Evolutionary conservation across 2,329 filamentous ascomycete genomes (phyloP).

Genomic region (Curvularia eragrostidis): DNA sequence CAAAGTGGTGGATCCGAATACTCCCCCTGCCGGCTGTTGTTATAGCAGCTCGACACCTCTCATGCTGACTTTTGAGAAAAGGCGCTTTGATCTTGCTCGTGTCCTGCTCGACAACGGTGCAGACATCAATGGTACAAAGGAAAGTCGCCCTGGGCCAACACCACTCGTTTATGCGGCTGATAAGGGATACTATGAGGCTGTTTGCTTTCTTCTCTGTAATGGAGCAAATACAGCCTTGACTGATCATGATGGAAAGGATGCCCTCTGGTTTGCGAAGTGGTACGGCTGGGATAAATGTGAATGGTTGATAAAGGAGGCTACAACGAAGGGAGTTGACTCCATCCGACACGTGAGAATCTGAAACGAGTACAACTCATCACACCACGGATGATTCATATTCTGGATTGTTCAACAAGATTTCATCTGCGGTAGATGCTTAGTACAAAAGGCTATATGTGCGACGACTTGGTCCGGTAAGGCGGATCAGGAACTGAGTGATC

Average conservation of each 20-base stretch:
- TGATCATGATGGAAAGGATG: neutral
- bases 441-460: too few species aligned
- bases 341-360: neutral
- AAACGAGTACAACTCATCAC: neutral
- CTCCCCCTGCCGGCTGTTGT: neutral
- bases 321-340: neutral
- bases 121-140: neutral
- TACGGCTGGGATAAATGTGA: neutral
- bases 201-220: neutral
- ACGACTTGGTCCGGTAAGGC: too few species aligned
- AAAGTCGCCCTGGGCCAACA: neutral
- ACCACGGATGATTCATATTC: too few species aligned
- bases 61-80: neutral
- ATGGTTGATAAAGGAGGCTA: neutral
- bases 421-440: too few species aligned
- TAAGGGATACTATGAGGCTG: neutral
- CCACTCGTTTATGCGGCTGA: neutral
- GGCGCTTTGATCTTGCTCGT: slow-evolving; percentile 5
- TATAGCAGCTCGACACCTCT: neutral
- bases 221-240: too few species aligned
- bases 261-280: neutral
- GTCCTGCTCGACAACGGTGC: slow-evolving; percentile 4
- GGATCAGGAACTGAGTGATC: too few species aligned
- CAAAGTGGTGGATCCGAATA: neutral
- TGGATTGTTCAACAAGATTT: too few species aligned